Evolutionary conservation across 176 grass and related monocot species (phyloP).

Genomic region (Saccharum spontaneum): DNA sequence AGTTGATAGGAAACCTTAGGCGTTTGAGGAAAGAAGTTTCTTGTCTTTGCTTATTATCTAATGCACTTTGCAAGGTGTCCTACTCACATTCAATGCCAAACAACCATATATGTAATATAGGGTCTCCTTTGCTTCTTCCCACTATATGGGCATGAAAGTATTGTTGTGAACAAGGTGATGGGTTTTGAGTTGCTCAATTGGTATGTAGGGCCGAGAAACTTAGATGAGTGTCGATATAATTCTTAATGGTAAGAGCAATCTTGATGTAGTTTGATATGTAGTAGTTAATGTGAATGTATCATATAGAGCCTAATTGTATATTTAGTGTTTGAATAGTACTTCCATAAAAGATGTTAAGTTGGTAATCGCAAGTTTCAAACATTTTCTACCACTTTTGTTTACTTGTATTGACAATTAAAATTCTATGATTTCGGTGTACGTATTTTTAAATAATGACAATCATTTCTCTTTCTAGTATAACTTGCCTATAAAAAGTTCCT

Average conservation of each 20-base stretch:
- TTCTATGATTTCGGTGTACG: neutral
- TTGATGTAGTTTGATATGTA: neutral
- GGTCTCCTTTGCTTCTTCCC: neutral
- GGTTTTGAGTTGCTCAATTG: neutral
- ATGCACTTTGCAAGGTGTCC: neutral
- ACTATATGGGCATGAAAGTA: neutral
- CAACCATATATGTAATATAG: neutral
- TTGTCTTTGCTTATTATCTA: neutral
- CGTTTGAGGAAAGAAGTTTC: neutral
- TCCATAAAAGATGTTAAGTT: neutral
- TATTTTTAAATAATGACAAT: neutral
- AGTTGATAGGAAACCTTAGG: neutral
- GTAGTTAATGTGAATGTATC: neutral
- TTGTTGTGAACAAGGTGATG: too few relatives aligned
- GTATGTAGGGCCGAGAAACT: neutral
- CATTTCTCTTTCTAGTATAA: too few relatives aligned
- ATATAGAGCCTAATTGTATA: neutral
- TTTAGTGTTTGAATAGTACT: neutral
- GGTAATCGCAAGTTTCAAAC: neutral
- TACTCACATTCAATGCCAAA: neutral
- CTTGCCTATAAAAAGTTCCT: too few relatives aligned
- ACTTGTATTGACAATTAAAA: too few relatives aligned
- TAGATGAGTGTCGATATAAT: neutral
- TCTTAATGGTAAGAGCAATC: neutral
- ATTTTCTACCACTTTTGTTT: neutral